Conservation (phyloP, 345 rosid species). For the Jatropha curcas region DNA sequence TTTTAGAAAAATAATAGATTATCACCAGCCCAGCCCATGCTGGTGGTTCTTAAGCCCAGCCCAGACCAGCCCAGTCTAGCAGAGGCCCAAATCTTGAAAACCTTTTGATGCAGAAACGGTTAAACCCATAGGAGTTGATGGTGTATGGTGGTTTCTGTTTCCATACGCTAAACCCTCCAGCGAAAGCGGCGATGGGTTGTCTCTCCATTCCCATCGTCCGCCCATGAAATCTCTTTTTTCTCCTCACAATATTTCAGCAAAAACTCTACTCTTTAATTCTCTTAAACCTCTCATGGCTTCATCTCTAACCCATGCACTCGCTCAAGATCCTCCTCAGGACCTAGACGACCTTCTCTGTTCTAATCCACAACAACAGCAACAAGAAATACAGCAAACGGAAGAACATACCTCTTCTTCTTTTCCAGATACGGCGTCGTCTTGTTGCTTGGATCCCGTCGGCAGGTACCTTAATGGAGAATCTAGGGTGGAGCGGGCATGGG, state of each 20-base stretch:
- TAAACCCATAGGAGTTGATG: background rate
- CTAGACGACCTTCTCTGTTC: slow-evolving; percentile 42
- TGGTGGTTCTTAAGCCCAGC: too few relatives aligned
- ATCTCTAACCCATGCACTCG: slow-evolving; percentile 14
- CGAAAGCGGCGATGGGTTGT: slow-evolving; percentile 58
- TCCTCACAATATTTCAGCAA: slow-evolving; percentile 4
- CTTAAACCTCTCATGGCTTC: slow-evolving; percentile 35
- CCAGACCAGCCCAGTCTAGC: background rate
- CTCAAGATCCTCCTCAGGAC: slow-evolving; percentile 18
- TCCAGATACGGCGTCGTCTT: slow-evolving; percentile 13
- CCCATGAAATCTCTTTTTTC: slow-evolving; percentile 41
- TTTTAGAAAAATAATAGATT: too few relatives aligned
- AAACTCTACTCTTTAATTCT: slow-evolving; percentile 13
- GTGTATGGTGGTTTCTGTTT: background rate
- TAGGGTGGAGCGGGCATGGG: slow-evolving; percentile 72
- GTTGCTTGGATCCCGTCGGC: slow-evolving; percentile 26
- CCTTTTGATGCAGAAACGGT: background rate
- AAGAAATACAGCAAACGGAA: too few relatives aligned
- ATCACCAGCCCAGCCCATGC: too few relatives aligned
- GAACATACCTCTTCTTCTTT: slow-evolving; percentile 15
- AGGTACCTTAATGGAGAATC: slow-evolving; percentile 42
- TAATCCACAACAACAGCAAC: slow-evolving; percentile 15
- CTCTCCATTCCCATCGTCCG: slow-evolving; percentile 38
- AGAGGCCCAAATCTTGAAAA: too few relatives aligned
- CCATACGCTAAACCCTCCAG: background rate